Evolutionary conservation across 176 grass and related monocot genomes (phyloP).

Genomic region (Otatea glauca): DNA sequence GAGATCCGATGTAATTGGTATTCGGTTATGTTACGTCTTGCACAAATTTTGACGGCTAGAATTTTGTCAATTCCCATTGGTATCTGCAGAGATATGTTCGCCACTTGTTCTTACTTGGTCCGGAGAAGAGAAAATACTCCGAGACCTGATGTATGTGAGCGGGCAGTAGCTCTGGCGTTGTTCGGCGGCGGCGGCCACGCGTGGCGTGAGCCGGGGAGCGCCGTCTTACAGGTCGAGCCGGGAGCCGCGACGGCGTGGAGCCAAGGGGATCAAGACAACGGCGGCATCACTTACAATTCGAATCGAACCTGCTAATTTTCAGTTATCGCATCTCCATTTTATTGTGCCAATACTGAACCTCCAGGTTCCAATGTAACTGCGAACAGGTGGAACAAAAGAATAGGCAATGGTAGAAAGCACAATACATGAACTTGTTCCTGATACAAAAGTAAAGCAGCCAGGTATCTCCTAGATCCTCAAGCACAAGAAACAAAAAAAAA

Average conservation of each 20-base stretch:
- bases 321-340: not conserved
- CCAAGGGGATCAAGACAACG: not conserved
- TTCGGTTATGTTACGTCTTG: too few species aligned
- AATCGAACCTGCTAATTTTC: not conserved
- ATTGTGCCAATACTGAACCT: not conserved
- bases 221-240: not conserved
- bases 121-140: not conserved
- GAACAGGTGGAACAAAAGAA: constrained; percentile 27
- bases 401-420: not conserved
- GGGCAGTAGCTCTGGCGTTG: not conserved
- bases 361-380: not conserved
- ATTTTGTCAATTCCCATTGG: not conserved
- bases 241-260: too few species aligned
- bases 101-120: not conserved
- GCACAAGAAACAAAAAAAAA: constrained; percentile 54
- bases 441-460: constrained; percentile 47
- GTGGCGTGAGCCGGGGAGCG: not conserved
- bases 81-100: not conserved
- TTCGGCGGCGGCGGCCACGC: not conserved
- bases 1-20: not conserved
- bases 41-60: not conserved
- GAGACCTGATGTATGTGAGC: not conserved
- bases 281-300: not conserved
- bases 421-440: constrained; percentile 49
- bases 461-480: constrained; percentile 53